Evolutionary conservation across 495 filamentous ascomycete genomes (phyloP).

Genomic region (Hypoxylon cercidicola): DNA sequence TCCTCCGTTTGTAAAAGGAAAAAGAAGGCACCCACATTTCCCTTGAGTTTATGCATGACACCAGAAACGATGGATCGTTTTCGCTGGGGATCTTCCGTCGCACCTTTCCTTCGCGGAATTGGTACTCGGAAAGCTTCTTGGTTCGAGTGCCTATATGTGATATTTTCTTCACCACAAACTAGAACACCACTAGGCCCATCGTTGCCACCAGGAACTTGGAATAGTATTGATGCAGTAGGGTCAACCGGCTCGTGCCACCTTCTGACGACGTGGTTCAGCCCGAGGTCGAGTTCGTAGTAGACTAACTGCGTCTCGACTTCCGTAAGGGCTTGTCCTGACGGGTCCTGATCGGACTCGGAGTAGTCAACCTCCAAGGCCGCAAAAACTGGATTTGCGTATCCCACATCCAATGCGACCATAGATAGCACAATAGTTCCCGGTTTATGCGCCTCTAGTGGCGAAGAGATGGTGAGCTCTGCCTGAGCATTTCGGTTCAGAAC

Average conservation of each 20-base stretch:
- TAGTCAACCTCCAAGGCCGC: slow-evolving; percentile 95
- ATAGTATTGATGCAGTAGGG: slow-evolving; percentile 86
- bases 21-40: slow-evolving; percentile 86
- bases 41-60: slow-evolving; percentile 95
- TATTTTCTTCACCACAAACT: slow-evolving; percentile 92
- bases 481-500: slow-evolving; percentile 95
- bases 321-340: slow-evolving; percentile 81
- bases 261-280: slow-evolving; percentile 94
- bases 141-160: slow-evolving; percentile 94
- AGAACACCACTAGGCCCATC: slow-evolving; percentile 95
- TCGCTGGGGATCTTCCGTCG: slow-evolving; percentile 90
- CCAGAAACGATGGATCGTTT: slow-evolving; percentile 88
- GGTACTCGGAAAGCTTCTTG: slow-evolving; percentile 88
- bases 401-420: slow-evolving; percentile 86
- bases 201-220: slow-evolving; percentile 93
- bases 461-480: slow-evolving; percentile 94
- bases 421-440: slow-evolving; percentile 92
- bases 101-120: slow-evolving; percentile 84
- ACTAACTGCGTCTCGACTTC: slow-evolving; percentile 90
- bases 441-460: slow-evolving; percentile 96
- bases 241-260: slow-evolving; percentile 96
- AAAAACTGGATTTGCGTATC: slow-evolving; percentile 96
- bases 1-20: slow-evolving; percentile 96
- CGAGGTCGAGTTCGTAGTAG: slow-evolving; percentile 97
- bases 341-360: slow-evolving; percentile 88